These are phyloP conservation scores for Calonectria pauciramosa DNA, from an alignment of 2,329 filamentous ascomycete species.

Conservation along the genomic window DNA sequence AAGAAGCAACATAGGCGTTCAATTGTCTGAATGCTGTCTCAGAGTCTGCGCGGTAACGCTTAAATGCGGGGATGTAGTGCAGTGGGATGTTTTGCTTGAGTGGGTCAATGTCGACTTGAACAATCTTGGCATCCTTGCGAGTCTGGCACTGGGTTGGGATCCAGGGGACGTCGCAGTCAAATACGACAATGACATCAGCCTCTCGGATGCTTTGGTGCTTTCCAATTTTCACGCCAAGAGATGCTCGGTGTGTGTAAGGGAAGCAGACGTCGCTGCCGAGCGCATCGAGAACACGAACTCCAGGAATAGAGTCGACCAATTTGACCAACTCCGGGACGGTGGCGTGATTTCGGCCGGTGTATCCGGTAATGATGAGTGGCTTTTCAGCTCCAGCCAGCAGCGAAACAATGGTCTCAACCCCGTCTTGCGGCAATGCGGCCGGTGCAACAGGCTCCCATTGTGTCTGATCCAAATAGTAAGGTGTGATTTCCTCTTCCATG, in stretches of 20 bases:
- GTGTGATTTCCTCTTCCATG: slow-evolving; percentile 86
- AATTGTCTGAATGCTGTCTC: slow-evolving; percentile 66
- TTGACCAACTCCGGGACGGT: slow-evolving; percentile 66
- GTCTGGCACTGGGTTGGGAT: slow-evolving; percentile 80
- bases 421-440: slow-evolving; percentile 65
- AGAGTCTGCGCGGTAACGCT: slow-evolving; percentile 75
- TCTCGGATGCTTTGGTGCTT: slow-evolving; percentile 78
- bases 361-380: slow-evolving; percentile 22
- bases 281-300: slow-evolving; percentile 78
- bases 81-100: slow-evolving; percentile 79
- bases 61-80: slow-evolving; percentile 76
- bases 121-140: slow-evolving; percentile 63
- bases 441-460: slow-evolving; percentile 79
- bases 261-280: slow-evolving; percentile 86
- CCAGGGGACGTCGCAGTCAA: slow-evolving; percentile 94
- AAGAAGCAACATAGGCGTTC: slow-evolving; percentile 3
- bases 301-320: slow-evolving; percentile 75
- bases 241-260: slow-evolving; percentile 75
- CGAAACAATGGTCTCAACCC: slow-evolving; percentile 11
- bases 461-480: slow-evolving; percentile 75
- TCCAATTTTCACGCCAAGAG: slow-evolving; percentile 79
- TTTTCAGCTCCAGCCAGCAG: slow-evolving; percentile 19
- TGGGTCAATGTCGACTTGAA: slow-evolving; percentile 75
- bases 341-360: slow-evolving; percentile 20
- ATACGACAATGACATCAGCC: slow-evolving; percentile 85